Evolutionary conservation across 148 eudicot species (phyloP), one percentile per base, ranked within the genome.

Genomic region (Simmondsia chinensis): DNA sequence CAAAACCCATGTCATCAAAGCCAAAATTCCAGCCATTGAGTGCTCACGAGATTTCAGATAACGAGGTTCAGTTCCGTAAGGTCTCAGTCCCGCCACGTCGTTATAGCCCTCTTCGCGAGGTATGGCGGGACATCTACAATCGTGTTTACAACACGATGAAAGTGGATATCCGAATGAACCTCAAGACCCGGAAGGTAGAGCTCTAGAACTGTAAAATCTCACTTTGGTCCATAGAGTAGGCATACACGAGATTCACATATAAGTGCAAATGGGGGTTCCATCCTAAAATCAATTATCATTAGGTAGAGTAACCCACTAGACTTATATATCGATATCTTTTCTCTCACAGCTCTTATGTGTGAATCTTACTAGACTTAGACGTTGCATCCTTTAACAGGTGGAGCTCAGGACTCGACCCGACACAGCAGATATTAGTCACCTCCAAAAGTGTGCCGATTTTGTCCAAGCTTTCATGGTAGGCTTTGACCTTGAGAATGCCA

Each of bases 381-480:
- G n/a, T n/a, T n/a, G n/a, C n/a, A n/a, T n/a, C n/a, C n/a, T n/a
- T n/a, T n/a, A n/a, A n/a, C n/a, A n/a, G 40, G 39, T 79, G 16
- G 80, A 74, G 45, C 58, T 79, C 17, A 79, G 57, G 52, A 74
- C 80, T 35, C 64, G 63, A 3, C 38, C 29, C 4, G 63, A 74
- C 54, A 79, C 86, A 6, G 75, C 86, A 2, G 77, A 78, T 33
- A 63, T 78, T 13, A 68, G 77, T 57, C 57, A 74, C 74, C 72
- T 78, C 24, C 72, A 71, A 30, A 79, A 71, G 39, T 64, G 77
- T 38, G 72, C 65, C 1, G 66, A 62, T n/a, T 79, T 63, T 47
- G 69, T 79, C 6, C 64, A 71, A 20, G 86, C 86, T 1, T 74
- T 79, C 55, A 79, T 68, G 77, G 64, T 68, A 1, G 86, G 86